Percentiles rank a stretch among this genome's conserved stretches.
Conservation (phyloP, 2,329 filamentous ascomycete species). For the Xylaria sp. region DNA sequence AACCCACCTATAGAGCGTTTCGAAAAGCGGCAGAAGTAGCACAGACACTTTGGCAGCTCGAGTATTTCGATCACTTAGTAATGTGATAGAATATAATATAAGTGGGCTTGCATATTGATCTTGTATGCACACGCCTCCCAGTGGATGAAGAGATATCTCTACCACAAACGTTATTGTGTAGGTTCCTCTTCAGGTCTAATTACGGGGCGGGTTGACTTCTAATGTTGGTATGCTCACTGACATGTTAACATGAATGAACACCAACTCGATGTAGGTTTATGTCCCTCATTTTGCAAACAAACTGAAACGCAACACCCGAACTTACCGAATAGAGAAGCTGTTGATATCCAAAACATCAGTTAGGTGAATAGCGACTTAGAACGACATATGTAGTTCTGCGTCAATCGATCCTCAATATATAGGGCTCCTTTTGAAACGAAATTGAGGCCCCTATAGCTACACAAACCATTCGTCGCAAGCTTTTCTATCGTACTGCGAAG, state of each 20-base stretch:
- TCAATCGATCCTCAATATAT: not conserved
- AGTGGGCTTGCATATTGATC: slow-evolving; percentile 1
- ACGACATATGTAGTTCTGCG: not conserved
- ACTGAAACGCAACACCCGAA: not conserved
- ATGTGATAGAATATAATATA: not conserved
- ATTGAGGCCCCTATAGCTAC: slow-evolving; percentile 6
- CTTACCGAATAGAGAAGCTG: not conserved
- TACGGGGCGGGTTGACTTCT: not conserved
- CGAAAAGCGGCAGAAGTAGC: not conserved
- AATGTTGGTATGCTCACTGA: slow-evolving; percentile 6
- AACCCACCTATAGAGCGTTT: not conserved
- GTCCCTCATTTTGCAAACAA: not conserved
- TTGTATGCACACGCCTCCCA: not conserved
- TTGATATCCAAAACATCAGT: slow-evolving; percentile 18
- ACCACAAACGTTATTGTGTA: not conserved
- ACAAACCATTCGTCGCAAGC: not conserved
- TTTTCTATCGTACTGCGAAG: slow-evolving; percentile 9
- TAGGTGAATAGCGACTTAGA: not conserved
- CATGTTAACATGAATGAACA: not conserved
- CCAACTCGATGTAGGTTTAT: not conserved
- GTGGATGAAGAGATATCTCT: not conserved
- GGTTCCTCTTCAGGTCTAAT: not conserved
- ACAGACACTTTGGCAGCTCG: not conserved
- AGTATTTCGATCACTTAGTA: not conserved
- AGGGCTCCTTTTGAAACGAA: slow-evolving; percentile 1